Evolutionary conservation across 2,329 filamentous ascomycete species (phyloP).

Genomic region (Amesomyces nigricolor): DNA sequence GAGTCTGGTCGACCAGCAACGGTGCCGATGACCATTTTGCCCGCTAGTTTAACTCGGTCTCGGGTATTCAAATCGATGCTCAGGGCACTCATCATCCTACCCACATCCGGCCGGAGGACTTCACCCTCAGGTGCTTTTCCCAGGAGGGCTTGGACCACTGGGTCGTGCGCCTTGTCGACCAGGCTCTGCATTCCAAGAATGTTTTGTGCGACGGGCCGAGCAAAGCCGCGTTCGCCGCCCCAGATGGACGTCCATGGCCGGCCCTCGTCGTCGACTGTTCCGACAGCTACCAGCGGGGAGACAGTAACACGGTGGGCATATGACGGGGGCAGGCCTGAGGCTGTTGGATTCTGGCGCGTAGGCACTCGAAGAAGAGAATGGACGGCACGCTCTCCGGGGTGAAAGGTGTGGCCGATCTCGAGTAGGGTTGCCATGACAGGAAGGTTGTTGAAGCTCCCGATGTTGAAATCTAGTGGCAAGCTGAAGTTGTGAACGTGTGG

Average conservation of each 20-base stretch:
- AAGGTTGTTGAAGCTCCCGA: neutral
- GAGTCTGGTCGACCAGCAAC: slow-evolving; percentile 35
- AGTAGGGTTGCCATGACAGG: slow-evolving; percentile 15
- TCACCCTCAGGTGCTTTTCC: slow-evolving; percentile 41
- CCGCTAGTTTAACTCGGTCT: slow-evolving; percentile 68
- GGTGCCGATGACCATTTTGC: slow-evolving; percentile 61
- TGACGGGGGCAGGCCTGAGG: slow-evolving; percentile 54
- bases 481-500: neutral
- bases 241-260: slow-evolving; percentile 73
- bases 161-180: slow-evolving; percentile 60
- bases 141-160: slow-evolving; percentile 61
- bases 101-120: slow-evolving; percentile 36
- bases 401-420: slow-evolving; percentile 42
- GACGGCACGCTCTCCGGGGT: slow-evolving; percentile 62
- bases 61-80: slow-evolving; percentile 62
- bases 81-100: slow-evolving; percentile 44
- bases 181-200: slow-evolving; percentile 59
- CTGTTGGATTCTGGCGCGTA: slow-evolving; percentile 58
- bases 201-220: slow-evolving; percentile 53
- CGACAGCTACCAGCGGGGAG: slow-evolving; percentile 66
- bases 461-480: neutral
- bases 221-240: slow-evolving; percentile 69
- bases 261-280: slow-evolving; percentile 59
- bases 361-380: slow-evolving; percentile 57
- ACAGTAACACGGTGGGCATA: slow-evolving; percentile 55